Base-by-base conservation (phyloP, 208 protist species). In the Novymonas esmeraldas region DNA sequence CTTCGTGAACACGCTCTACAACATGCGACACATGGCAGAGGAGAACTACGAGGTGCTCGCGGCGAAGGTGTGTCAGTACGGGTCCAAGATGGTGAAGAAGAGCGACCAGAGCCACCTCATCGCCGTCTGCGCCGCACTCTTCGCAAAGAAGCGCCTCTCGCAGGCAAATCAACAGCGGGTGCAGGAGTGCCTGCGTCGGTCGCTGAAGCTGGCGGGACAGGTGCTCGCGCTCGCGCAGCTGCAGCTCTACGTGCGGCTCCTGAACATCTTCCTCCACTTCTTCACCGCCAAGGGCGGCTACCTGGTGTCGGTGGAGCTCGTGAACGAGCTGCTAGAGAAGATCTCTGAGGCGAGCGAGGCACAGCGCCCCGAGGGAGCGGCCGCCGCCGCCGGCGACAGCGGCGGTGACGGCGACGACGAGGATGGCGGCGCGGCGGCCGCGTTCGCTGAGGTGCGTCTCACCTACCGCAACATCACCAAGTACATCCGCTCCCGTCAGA, bases 231-330 rank as follows among this genome's bases (percentile, higher is more conserved):
- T 78, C 11, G 80, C 93, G 44, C 86, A 97, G 60, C 78, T 95
- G 10, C 59, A 84, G 7, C 83, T 99, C 24, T 98, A 98, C 86
- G 92, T 99, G 50, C 95, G 98, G 24, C 94, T 99, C 45, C 82
- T 99, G 14, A 98, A 99, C 70, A 51, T 89, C 7, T 93, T 96
- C 54, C 62, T 99, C 2, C 97, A 95, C 82, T 98, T 97, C 79
- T 99, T 93, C 78, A 89, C 95, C 4, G 58, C 84, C 24, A 73
- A 88, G 51, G 89, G 87, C 57, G 78, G 83, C 20, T 70, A 71
- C 29, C 64, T 98, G 13, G 80, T 81, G 13, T 73, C 70, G 28
- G 76, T 75, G 46, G 71, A 74, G 2, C 52, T 83, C 55, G 66
- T 94, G 41, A 84, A 85, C 39, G 60, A 62, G 39, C 49, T 93